phyloP scores from a whole-genome alignment of 148 eudicot species.

The Heliamphora exappendiculata region DNA sequence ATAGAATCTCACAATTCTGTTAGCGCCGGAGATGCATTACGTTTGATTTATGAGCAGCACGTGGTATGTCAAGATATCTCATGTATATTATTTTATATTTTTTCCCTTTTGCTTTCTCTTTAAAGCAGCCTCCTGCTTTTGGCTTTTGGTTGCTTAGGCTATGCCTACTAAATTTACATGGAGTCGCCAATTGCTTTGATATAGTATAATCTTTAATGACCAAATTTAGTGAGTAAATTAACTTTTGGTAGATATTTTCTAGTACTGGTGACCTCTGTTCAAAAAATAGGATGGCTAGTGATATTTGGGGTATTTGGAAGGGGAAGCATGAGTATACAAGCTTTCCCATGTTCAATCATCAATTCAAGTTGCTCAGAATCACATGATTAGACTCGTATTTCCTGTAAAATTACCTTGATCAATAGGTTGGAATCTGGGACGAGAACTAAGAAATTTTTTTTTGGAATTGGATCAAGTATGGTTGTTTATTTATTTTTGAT shows the following conservation, averaged over 20 bases:
- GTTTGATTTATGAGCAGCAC: constrained; percentile 70
- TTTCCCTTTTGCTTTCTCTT: background rate
- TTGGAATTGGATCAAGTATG: background rate
- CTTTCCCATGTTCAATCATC: background rate
- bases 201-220: too few species aligned
- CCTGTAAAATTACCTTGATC: background rate
- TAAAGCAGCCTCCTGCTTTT: background rate
- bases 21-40: constrained; percentile 96
- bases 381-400: background rate
- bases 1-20: constrained; percentile 74
- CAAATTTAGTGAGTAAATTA: background rate
- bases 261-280: background rate
- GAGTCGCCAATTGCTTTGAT: too few species aligned
- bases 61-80: constrained; percentile 52
- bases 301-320: background rate
- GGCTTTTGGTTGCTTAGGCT: background rate
- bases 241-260: background rate
- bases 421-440: background rate
- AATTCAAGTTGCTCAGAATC: background rate
- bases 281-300: background rate
- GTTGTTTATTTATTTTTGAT: too few species aligned
- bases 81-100: background rate
- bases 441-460: background rate
- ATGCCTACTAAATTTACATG: too few species aligned
- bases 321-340: background rate